Conservation (phyloP, 495 filamentous ascomycete genomes). For the Penicillium fimorum region DNA sequence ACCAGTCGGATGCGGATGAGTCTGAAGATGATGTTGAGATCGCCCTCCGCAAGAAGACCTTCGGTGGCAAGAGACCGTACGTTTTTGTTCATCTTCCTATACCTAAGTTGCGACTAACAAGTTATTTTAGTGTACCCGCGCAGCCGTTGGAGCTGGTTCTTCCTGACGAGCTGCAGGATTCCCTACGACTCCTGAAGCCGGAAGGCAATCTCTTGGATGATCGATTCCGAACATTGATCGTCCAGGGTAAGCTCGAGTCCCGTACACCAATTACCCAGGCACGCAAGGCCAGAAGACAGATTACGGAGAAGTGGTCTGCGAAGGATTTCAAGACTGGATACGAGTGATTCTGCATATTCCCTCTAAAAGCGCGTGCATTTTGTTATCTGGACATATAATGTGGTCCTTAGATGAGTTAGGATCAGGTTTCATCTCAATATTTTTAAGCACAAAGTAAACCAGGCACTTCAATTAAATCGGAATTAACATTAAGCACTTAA, state of each 20-base stretch:
- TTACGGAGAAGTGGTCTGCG: constrained; percentile 94
- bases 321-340: constrained; percentile 77
- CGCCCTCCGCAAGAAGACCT: constrained; percentile 66
- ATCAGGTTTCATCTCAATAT: constrained; percentile 4
- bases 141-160: constrained; percentile 83
- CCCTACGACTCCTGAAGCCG: constrained; percentile 81
- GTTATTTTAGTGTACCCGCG: constrained; percentile 59
- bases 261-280: constrained; percentile 71
- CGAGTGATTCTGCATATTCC: constrained; percentile 27
- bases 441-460: not conserved
- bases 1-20: constrained; percentile 53
- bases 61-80: constrained; percentile 67
- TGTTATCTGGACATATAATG: constrained; percentile 32
- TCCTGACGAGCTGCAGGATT: constrained; percentile 91
- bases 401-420: constrained; percentile 7
- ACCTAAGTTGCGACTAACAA: constrained; percentile 24
- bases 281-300: constrained; percentile 72
- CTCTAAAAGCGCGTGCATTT: constrained; percentile 29
- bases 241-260: constrained; percentile 84
- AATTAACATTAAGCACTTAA: not conserved
- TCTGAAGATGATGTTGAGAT: constrained; percentile 52
- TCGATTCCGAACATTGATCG: constrained; percentile 81
- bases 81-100: constrained; percentile 22
- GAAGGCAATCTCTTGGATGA: constrained; percentile 93
- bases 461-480: not conserved